Conservation (phyloP, 2,329 filamentous ascomycete species). For the Emergomyces pasteurianus region DNA sequence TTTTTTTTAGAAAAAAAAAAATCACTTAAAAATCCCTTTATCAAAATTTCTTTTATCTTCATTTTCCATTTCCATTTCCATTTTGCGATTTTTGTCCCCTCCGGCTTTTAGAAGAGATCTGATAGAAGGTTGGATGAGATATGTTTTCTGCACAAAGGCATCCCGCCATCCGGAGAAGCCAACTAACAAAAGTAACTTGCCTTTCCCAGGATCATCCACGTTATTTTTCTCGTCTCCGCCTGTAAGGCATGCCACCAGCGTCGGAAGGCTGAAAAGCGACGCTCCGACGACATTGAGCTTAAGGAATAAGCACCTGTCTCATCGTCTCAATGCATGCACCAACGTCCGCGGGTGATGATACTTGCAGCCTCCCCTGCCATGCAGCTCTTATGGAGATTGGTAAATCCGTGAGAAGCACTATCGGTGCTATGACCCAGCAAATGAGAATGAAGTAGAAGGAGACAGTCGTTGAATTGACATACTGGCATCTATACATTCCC, state of each 20-base stretch:
- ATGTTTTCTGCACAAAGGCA: neutral
- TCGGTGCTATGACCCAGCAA: neutral
- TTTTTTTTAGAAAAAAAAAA: too few species aligned
- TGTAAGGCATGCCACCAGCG: neutral
- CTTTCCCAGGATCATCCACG: neutral
- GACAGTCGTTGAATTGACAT: neutral
- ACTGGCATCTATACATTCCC: neutral
- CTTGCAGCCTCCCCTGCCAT: neutral
- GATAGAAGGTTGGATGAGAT: too few species aligned
- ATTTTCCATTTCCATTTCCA: neutral
- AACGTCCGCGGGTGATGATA: neutral
- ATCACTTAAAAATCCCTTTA: neutral
- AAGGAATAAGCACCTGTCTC: neutral
- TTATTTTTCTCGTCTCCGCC: neutral
- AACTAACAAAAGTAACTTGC: neutral
- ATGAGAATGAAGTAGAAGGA: neutral
- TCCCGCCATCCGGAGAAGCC: neutral
- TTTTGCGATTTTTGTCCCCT: neutral
- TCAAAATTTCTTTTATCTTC: neutral
- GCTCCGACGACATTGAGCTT: slow-evolving; percentile 1
- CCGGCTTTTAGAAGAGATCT: too few species aligned
- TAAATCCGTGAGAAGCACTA: neutral
- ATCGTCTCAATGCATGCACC: neutral
- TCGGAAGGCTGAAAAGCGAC: neutral
- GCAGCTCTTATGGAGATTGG: neutral